These are phyloP conservation scores for Pseudogymnoascus sp. DNA, from an alignment of 2,329 filamentous ascomycete genomes.

Conservation along the genomic window DNA sequence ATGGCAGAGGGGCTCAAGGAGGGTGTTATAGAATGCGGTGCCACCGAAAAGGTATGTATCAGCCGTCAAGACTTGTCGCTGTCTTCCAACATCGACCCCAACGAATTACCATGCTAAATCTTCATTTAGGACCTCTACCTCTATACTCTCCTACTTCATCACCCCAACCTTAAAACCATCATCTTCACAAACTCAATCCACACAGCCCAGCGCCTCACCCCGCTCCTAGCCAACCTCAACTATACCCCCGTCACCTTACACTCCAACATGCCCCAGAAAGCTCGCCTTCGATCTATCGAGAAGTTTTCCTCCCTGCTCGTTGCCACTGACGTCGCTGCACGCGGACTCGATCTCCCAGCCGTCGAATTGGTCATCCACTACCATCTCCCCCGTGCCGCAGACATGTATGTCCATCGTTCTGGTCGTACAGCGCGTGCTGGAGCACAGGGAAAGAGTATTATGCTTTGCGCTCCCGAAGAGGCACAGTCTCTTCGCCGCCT, in stretches of 20 bases:
- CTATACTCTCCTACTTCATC: constrained; percentile 76
- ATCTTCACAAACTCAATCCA: constrained; percentile 96
- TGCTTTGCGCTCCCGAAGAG: constrained; percentile 88
- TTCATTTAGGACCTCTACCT: constrained; percentile 70
- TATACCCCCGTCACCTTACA: constrained; percentile 73
- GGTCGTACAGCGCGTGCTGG: constrained; percentile 85
- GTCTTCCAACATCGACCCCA: not conserved
- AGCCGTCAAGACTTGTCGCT: not conserved
- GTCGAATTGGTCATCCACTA: constrained; percentile 92
- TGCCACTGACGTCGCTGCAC: constrained; percentile 87
- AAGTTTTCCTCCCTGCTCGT: constrained; percentile 73
- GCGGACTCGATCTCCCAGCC: constrained; percentile 84
- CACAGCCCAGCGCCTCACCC: constrained; percentile 75
- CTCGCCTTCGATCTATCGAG: constrained; percentile 84
- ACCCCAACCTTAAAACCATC: constrained; percentile 71
- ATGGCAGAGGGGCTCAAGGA: constrained; percentile 84
- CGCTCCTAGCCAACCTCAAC: constrained; percentile 74
- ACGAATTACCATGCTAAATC: constrained; percentile 17
- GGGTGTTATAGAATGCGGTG: constrained; percentile 82
- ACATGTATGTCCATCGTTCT: constrained; percentile 91
- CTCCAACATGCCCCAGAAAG: constrained; percentile 93
- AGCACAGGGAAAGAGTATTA: constrained; percentile 67
- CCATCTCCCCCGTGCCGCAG: constrained; percentile 83
- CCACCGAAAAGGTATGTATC: constrained; percentile 72
- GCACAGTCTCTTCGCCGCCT: constrained; percentile 75